These are phyloP conservation scores for Talaromyces atroroseus DNA, from an alignment of 2,329 filamentous ascomycete species.

Conservation along the genomic window DNA sequence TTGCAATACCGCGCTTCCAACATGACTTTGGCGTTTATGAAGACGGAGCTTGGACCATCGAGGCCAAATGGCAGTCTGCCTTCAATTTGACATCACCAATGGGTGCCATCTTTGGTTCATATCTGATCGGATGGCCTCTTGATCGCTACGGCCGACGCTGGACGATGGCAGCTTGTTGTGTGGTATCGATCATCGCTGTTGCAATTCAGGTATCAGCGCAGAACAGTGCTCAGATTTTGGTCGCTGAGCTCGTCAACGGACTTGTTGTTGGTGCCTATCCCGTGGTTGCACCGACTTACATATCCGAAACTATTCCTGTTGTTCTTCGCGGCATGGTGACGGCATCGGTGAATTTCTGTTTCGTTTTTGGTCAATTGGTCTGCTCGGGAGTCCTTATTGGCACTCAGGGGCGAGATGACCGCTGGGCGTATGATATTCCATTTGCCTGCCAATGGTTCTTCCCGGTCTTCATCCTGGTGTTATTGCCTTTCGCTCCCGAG, in stretches of 20 bases:
- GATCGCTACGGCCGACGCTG: slow-evolving; percentile 44
- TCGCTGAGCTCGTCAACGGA: slow-evolving; percentile 58
- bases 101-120: slow-evolving; percentile 61
- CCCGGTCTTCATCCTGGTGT: background rate
- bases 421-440: slow-evolving; percentile 42
- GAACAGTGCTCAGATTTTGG: slow-evolving; percentile 36
- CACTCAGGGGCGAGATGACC: slow-evolving; percentile 23
- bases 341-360: slow-evolving; percentile 46
- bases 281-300: slow-evolving; percentile 49
- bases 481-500: background rate
- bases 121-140: slow-evolving; percentile 61
- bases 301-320: slow-evolving; percentile 37
- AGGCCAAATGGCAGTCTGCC: slow-evolving; percentile 49
- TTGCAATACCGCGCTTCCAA: slow-evolving; percentile 43
- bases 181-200: slow-evolving; percentile 37
- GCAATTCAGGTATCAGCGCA: slow-evolving; percentile 45
- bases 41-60: slow-evolving; percentile 37
- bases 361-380: slow-evolving; percentile 33
- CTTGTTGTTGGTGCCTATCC: slow-evolving; percentile 54
- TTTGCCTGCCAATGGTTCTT: slow-evolving; percentile 42
- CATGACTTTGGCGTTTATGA: slow-evolving; percentile 25
- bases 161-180: slow-evolving; percentile 37
- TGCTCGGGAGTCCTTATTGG: slow-evolving; percentile 27
- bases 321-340: slow-evolving; percentile 46
- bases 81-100: slow-evolving; percentile 53